phyloP scores from a whole-genome alignment of 306 rosid genomes.

The Amphicarpaea edgeworthii region DNA sequence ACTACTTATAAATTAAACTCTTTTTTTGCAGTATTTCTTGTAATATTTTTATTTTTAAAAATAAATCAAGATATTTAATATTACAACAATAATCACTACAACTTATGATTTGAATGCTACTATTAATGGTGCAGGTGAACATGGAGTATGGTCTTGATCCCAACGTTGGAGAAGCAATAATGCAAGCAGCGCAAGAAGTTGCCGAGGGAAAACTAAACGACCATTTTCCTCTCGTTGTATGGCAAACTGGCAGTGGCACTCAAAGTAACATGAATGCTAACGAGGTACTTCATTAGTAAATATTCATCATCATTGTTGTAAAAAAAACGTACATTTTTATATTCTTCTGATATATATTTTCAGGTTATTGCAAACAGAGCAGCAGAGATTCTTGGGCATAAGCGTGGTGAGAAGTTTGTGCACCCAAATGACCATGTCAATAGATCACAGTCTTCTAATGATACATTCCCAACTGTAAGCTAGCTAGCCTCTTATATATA shows the following conservation, averaged over 20 bases:
- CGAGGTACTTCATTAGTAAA: too few relatives aligned
- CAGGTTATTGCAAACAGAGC: conserved; percentile 99
- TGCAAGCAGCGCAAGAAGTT: conserved; percentile 95
- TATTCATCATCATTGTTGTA: too few relatives aligned
- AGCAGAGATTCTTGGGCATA: conserved; percentile 94
- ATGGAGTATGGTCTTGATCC: conserved; percentile 95
- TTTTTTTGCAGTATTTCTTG: too few relatives aligned
- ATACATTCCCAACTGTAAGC: conserved; percentile 97
- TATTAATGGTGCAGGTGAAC: conserved; percentile 95
- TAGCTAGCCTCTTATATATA: background rate
- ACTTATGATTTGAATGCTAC: too few relatives aligned
- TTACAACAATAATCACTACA: too few relatives aligned
- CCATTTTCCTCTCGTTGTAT: conserved; percentile 95
- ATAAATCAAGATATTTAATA: too few relatives aligned
- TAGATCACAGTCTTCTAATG: conserved; percentile 96
- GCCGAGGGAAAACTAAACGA: conserved; percentile 96
- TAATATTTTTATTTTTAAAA: too few relatives aligned
- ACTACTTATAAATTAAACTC: too few relatives aligned
- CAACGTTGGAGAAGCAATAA: conserved; percentile 79
- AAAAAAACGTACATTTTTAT: too few relatives aligned
- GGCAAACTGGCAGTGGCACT: conserved; percentile 99
- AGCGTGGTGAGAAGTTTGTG: conserved; percentile 88
- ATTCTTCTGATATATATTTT: conserved; percentile 19
- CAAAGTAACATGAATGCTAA: conserved; percentile 99
- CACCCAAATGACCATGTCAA: conserved; percentile 99